A percentile compares a stretch with the other conserved stretches of the same genome.
phyloP scores from a whole-genome alignment of 495 filamentous ascomycete genomes.

The Lasiosphaeriaceae sp. region DNA sequence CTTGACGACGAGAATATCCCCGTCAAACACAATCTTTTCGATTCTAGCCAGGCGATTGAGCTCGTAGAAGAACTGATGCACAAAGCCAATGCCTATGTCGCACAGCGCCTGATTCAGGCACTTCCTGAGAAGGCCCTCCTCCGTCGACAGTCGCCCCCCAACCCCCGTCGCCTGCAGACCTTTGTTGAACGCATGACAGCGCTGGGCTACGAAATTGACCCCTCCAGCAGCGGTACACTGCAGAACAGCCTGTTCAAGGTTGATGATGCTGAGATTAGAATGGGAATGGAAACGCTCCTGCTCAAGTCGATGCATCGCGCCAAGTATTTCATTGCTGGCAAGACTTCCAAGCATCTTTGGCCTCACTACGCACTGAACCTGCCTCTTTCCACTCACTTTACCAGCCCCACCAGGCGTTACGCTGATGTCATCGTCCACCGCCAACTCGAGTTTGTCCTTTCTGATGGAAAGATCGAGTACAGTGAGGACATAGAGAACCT shows the following conservation, averaged over 20 bases:
- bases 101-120: constrained; percentile 71
- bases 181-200: constrained; percentile 92
- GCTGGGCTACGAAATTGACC: constrained; percentile 83
- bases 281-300: constrained; percentile 95
- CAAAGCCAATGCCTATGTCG: constrained; percentile 85
- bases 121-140: constrained; percentile 91
- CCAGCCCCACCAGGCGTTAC: constrained; percentile 91
- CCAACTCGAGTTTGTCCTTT: constrained; percentile 84
- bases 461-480: constrained; percentile 78
- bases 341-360: constrained; percentile 65
- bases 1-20: constrained; percentile 99
- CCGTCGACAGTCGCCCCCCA: constrained; percentile 80
- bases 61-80: constrained; percentile 91
- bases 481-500: constrained; percentile 83
- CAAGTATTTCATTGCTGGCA: constrained; percentile 85
- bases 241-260: constrained; percentile 93
- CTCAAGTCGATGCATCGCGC: constrained; percentile 93
- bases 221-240: constrained; percentile 80
- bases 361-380: constrained; percentile 90
- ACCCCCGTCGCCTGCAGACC: constrained; percentile 78
- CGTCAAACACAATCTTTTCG: constrained; percentile 92
- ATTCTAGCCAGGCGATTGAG: constrained; percentile 83
- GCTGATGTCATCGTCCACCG: constrained; percentile 93
- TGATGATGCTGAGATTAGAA: constrained; percentile 79
- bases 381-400: constrained; percentile 96